A percentile compares a stretch with the other conserved stretches of the same genome.
Conservation (phyloP, 805 yeast genomes). For the Starmera pachycereana region DNA sequence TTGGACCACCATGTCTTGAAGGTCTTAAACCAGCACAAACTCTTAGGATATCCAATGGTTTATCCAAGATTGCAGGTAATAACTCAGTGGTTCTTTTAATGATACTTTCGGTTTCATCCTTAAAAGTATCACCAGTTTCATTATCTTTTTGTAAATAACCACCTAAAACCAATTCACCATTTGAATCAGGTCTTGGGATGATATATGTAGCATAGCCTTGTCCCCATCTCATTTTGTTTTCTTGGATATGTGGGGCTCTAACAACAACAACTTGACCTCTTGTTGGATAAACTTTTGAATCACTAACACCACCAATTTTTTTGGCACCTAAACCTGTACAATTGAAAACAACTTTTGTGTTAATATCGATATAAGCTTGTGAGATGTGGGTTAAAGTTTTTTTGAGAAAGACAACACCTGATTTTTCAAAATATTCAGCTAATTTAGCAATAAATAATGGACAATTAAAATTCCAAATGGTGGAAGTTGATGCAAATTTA, state of each 20-base stretch:
- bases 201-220: slow-evolving; percentile 50
- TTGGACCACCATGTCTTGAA: slow-evolving; percentile 61
- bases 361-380: slow-evolving; percentile 34
- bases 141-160: slow-evolving; percentile 60
- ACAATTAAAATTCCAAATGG: slow-evolving; percentile 64
- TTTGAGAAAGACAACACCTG: slow-evolving; percentile 43
- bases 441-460: slow-evolving; percentile 48
- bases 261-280: slow-evolving; percentile 75
- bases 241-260: slow-evolving; percentile 55
- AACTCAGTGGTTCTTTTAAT: slow-evolving; percentile 44
- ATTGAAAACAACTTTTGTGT: slow-evolving; percentile 48
- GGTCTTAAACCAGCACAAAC: slow-evolving; percentile 73
- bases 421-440: slow-evolving; percentile 28
- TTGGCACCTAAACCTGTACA: slow-evolving; percentile 71
- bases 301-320: slow-evolving; percentile 54
- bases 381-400: slow-evolving; percentile 39
- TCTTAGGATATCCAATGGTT: slow-evolving; percentile 42
- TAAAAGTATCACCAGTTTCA: slow-evolving; percentile 51
- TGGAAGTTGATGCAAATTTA: slow-evolving; percentile 41
- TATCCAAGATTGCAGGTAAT: slow-evolving; percentile 36
- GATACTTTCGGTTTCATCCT: slow-evolving; percentile 50
- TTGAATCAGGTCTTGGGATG: slow-evolving; percentile 61
- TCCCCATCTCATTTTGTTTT: slow-evolving; percentile 56
- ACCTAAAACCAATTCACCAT: slow-evolving; percentile 62
- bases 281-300: slow-evolving; percentile 53